Base-by-base conservation (phyloP, 1,284 basidiomycete genomes). In the Austroboletus novae-zelandiae region DNA sequence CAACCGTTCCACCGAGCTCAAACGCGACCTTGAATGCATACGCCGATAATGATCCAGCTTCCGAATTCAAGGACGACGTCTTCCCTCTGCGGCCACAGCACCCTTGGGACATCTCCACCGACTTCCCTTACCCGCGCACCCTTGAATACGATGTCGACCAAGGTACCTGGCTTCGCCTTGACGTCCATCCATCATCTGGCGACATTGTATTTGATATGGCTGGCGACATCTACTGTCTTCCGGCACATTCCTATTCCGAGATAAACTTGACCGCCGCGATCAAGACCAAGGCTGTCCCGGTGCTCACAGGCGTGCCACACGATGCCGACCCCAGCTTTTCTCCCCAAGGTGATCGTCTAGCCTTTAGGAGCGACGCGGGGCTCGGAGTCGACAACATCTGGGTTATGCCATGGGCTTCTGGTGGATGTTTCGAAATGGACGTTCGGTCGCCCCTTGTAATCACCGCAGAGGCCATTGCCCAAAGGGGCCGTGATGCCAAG, bases 71-170 rank as follows among this genome's bases (percentile, higher is more conserved):
- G 56, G 79, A 88, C 61, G 73, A 87, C 50, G 61, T 81, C 18
- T 89, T 80, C 73, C 86, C 86, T 25, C 65, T 86, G 25, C 81
- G 83, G 36, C 71, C 74, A 45, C 83, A 78, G 48, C 80, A 79
- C 4, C 72, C 78, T 23, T 89, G 86, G 85, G 86, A 89, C 59
- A 88, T 89, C 52, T 87, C 86, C 17, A 86, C 84, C n/a, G 81
- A 87, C 67, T 86, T 80, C 59, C 74, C 78, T n/a, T 79, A 80
- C 66, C 81, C 84, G 1, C 80, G 85, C 27, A 69, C 68, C 20
- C 70, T 86, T n/a, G 74, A 79, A 50, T 88, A 83, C 61, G 79
- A 86, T 46, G 85, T 87, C 17, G 71, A 75, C 32, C 83, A 87
- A 58, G 86, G 86, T 9, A 88, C 85, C 30, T 88, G 84, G 84